phyloP scores from a whole-genome alignment of 1,139 yeast species.

The Kazachstania sp. region DNA sequence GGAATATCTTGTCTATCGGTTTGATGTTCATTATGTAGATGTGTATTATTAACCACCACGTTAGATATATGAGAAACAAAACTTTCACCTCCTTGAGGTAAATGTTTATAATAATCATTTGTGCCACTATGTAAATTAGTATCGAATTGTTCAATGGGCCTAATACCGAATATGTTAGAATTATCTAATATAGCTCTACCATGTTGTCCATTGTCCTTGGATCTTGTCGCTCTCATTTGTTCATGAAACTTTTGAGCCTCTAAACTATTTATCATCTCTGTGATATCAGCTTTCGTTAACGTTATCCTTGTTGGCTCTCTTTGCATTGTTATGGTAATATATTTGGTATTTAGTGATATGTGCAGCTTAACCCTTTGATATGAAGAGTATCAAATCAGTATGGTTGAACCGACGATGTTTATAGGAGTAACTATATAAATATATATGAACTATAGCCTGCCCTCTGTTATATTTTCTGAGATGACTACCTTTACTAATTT shows the following conservation, averaged over 20 bases:
- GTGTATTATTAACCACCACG: neutral
- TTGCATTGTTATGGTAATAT: too few relatives aligned
- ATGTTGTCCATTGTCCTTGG: neutral
- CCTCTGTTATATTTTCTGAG: too few relatives aligned
- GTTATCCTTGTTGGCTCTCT: conserved; percentile 4
- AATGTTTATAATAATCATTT: neutral
- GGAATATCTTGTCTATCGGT: neutral
- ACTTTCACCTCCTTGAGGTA: neutral
- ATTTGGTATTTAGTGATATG: too few relatives aligned
- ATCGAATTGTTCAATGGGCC: neutral
- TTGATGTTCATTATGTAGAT: neutral
- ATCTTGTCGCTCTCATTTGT: conserved; percentile 1
- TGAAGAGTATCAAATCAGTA: too few relatives aligned
- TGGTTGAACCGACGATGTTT: too few relatives aligned
- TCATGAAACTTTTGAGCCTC: conserved; percentile 5
- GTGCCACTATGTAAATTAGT: neutral
- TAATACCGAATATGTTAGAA: neutral
- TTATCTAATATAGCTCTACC: neutral
- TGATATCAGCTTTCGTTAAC: conserved; percentile 2
- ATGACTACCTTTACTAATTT: neutral
- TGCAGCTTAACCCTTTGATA: too few relatives aligned
- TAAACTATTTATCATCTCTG: conserved; percentile 1
- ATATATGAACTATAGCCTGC: too few relatives aligned
- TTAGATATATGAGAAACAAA: neutral
- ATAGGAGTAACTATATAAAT: too few relatives aligned